Evolutionary conservation across 2,329 filamentous ascomycete species (phyloP), one percentile per base, ranked within the genome.

Genomic region (Grosmannia huntii): DNA sequence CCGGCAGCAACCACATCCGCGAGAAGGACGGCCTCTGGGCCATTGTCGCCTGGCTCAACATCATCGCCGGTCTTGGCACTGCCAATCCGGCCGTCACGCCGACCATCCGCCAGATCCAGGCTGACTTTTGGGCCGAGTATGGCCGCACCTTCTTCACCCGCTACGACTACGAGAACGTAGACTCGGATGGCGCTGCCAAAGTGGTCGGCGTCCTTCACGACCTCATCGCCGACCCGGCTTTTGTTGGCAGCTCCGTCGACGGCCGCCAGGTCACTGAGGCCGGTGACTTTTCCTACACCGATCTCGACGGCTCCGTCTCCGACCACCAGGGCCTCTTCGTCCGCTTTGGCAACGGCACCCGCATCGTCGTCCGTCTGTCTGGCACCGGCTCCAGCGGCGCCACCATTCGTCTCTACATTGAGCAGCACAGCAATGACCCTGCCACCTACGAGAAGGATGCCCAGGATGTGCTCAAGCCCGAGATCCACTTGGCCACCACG

Each of bases 11-110:
- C 78, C 94, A 99, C 75, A 96, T 99, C 69, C 90, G 94, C 66
- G 94, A 99, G 78, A 99, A 99, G 82, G 94, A 99, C 69, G 94
- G 94, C 62, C 82, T 99, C 49, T 99, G 94, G 94, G 94, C 94
- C 61, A 83, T 99, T 62, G 87, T 96, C 57, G 94, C 94, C 36
- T 99, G 94, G 94, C 77, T 99, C 67, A 99, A 99, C 79, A 96
- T 99, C 72, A 95, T 99, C 67, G 94, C 94, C 61, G 92, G 89
- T 64, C 84, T 97, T 53, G 91, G 91, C 63, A 85, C 94, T 70
- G 81, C 90, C 71, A 86, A 86, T 68, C 83, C 88, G 23, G 84
- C 78, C 60, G 85, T 88, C 65, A 90, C 87, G 3, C 91, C 92
- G 55, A 95, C 89, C 75, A 97, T 99, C 74, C 88, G 88, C 69